Percentiles rank a stretch among this genome's conserved stretches.
Conservation (phyloP, 2,329 filamentous ascomycete genomes). For the Corniculantispora saksenae region DNA sequence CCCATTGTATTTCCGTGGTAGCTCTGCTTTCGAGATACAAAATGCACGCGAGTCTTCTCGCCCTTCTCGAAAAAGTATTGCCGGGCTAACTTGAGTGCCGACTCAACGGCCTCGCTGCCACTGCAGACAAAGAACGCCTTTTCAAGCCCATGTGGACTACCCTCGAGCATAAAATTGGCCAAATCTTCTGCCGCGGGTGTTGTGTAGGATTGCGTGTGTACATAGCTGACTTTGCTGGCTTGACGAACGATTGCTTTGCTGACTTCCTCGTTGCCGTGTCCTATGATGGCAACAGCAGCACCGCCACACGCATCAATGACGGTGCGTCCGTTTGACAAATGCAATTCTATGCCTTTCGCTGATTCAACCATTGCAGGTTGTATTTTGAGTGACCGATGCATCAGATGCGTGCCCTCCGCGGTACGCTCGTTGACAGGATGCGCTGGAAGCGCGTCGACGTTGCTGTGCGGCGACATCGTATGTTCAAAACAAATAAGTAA, state of each 20-base stretch:
- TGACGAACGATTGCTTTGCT: conserved; percentile 56
- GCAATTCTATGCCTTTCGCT: conserved; percentile 41
- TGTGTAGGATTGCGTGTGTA: conserved; percentile 30
- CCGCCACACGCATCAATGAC: conserved; percentile 40
- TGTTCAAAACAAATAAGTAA: neutral
- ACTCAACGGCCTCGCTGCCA: conserved; percentile 43
- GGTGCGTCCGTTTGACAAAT: conserved; percentile 33
- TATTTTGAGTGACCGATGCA: conserved; percentile 37
- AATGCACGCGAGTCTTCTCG: conserved; percentile 37
- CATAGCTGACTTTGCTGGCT: conserved; percentile 41
- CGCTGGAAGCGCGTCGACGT: conserved; percentile 16
- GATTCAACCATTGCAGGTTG: conserved; percentile 40
- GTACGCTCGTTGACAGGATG: neutral
- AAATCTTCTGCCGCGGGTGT: conserved; percentile 31
- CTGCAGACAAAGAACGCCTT: conserved; percentile 29
- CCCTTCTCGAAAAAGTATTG: conserved; percentile 48
- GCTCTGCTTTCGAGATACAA: conserved; percentile 46
- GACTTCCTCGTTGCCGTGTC: conserved; percentile 60
- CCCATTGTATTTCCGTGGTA: conserved; percentile 55
- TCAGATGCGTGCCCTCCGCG: conserved; percentile 24
- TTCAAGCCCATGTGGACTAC: conserved; percentile 25
- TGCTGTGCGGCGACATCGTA: conserved; percentile 24
- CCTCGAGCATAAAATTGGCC: conserved; percentile 29
- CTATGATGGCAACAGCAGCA: conserved; percentile 59
- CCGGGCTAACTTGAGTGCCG: conserved; percentile 48